Base-by-base conservation (phyloP, 139 green algal species). In the Chlorella sorokiniana region DNA sequence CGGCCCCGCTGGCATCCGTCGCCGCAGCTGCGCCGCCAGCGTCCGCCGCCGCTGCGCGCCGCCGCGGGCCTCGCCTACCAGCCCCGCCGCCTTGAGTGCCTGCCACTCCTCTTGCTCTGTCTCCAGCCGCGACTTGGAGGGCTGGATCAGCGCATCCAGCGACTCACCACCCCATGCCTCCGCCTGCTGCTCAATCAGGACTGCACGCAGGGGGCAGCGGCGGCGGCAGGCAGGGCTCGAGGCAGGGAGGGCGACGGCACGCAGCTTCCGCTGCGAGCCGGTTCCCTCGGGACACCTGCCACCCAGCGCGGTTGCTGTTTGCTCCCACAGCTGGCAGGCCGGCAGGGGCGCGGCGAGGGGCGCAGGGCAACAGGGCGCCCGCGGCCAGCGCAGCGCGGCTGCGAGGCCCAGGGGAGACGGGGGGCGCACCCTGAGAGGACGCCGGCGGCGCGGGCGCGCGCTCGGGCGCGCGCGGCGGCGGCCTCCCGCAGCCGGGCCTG, bases 101-200 rank as follows among this genome's bases (percentile, higher is more conserved):
- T 67, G 27, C 52, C 22, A 41, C 52, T 79, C 72, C 52, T 79
- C 72, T 38, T 79, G 48, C 37, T 79, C 72, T 9, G 38, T 11
- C 54, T 79, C n/a, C 72, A 79, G 25, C 35, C 72, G 51, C 51
- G 35, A 69, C 51, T 68, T 79, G 52, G 18, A 31, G 72, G 72
- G 72, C 16, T 38, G 8, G 4, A 79, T 69, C 2, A 79, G 51
- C 40, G 35, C 52, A 42, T 79, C 72, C 52, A 68, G 72, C 52
- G 72, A 79, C 52, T 79, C 72, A 25, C 72, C 72, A 3, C 72
- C 72, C 72, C 72, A 79, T 20, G 51, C 72, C 72, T 79, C 35
- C 0, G 72, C 72, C 72, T 79, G 72, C 52, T 79, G 72, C 51
- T 79, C 51, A 35, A 69, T 79, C 51, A 79, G 72, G 20, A 59